A percentile compares a stretch with the other conserved stretches of the same genome.
These are phyloP conservation scores for Scalesia atractyloides DNA, from an alignment of 129 eudicot genomes.

Conservation along the genomic window DNA sequence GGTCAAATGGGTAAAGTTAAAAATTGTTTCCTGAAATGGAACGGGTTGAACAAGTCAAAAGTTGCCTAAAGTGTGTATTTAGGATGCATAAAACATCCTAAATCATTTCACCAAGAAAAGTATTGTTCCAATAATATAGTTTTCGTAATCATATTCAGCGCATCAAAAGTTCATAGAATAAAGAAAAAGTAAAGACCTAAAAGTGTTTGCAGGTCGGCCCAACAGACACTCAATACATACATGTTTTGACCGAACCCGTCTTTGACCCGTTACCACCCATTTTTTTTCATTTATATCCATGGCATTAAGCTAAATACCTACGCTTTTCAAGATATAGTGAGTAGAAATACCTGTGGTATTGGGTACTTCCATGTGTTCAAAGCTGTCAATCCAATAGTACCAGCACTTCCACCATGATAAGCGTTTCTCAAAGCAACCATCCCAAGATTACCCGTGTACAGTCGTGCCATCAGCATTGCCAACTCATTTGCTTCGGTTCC, in stretches of 20 bases:
- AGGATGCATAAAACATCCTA: background rate
- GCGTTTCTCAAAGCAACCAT: constrained; percentile 88
- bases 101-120: background rate
- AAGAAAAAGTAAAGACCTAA: background rate
- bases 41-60: background rate
- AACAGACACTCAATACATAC: background rate
- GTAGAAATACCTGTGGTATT: constrained; percentile 69
- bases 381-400: constrained; percentile 90
- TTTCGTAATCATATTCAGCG: background rate
- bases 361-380: constrained; percentile 94
- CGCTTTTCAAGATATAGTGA: constrained; percentile 5
- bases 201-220: background rate
- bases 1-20: background rate
- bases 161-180: too few species aligned
- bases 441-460: constrained; percentile 85
- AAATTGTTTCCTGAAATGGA: background rate
- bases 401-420: constrained; percentile 96
- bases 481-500: constrained; percentile 99
- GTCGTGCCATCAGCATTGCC: constrained; percentile 89
- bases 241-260: background rate
- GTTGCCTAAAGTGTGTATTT: background rate
- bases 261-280: background rate
- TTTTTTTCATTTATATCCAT: background rate
- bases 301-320: background rate
- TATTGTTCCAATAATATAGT: too few species aligned